Conservation (phyloP, 2,329 filamentous ascomycete species). For the Clarireedia homoeocarpa region DNA sequence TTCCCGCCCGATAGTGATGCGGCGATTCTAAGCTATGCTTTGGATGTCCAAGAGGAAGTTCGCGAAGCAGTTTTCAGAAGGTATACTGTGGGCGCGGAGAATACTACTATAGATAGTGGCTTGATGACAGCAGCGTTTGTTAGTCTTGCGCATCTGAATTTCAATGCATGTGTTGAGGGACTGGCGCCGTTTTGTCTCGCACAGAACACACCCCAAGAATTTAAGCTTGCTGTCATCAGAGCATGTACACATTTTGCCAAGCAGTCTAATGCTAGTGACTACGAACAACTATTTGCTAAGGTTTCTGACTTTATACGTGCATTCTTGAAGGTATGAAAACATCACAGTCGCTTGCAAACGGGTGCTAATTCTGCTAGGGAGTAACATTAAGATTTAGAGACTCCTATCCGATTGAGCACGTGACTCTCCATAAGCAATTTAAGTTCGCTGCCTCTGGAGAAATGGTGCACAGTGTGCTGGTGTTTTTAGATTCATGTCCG, state of each 20-base stretch:
- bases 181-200: slow-evolving; percentile 50
- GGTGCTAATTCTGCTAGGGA: slow-evolving; percentile 19
- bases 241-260: slow-evolving; percentile 56
- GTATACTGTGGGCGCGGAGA: slow-evolving; percentile 38
- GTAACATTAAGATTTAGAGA: slow-evolving; percentile 19
- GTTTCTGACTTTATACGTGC: slow-evolving; percentile 48
- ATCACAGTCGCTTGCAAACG: not conserved
- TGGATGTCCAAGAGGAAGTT: slow-evolving; percentile 64
- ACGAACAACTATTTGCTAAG: slow-evolving; percentile 46
- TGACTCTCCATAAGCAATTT: slow-evolving; percentile 33
- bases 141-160: slow-evolving; percentile 53
- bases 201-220: slow-evolving; percentile 47
- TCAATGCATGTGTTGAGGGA: slow-evolving; percentile 49
- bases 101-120: slow-evolving; percentile 50
- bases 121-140: slow-evolving; percentile 61
- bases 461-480: slow-evolving; percentile 45
- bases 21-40: slow-evolving; percentile 50
- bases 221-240: slow-evolving; percentile 56
- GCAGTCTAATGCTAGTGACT: slow-evolving; percentile 40
- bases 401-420: slow-evolving; percentile 32
- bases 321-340: slow-evolving; percentile 45
- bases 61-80: slow-evolving; percentile 56
- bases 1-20: slow-evolving; percentile 57
- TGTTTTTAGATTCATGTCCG: slow-evolving; percentile 49
- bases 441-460: slow-evolving; percentile 34